These are phyloP conservation scores for Russula sp. DNA, from an alignment of 768 basidiomycete genomes.

Conservation along the genomic window DNA sequence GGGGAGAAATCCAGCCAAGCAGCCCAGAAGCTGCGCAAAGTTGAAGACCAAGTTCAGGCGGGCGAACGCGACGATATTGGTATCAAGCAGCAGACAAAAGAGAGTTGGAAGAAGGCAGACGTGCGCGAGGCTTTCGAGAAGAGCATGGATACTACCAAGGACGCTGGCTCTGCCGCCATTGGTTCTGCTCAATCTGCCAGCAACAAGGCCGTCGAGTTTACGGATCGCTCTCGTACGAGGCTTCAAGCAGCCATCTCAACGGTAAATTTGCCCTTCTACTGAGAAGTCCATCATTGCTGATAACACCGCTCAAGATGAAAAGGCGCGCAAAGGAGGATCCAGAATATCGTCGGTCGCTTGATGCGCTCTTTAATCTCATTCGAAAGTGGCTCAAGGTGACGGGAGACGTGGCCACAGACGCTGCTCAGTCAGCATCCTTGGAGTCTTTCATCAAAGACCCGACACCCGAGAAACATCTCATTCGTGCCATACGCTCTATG, in stretches of 20 bases:
- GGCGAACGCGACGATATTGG: slow-evolving; percentile 57
- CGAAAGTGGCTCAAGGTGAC: slow-evolving; percentile 52
- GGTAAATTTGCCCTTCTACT: slow-evolving; percentile 31
- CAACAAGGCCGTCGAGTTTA: slow-evolving; percentile 39
- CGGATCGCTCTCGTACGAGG: slow-evolving; percentile 37
- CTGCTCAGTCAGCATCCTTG: slow-evolving; percentile 42
- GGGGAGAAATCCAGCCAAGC: slow-evolving; percentile 46
- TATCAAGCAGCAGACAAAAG: slow-evolving; percentile 44
- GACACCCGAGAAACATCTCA: slow-evolving; percentile 55
- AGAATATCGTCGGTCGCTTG: slow-evolving; percentile 50
- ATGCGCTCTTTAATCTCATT: slow-evolving; percentile 50
- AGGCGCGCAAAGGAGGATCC: slow-evolving; percentile 59
- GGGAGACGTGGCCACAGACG: slow-evolving; percentile 43
- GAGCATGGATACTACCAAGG: slow-evolving; percentile 61
- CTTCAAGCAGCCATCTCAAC: slow-evolving; percentile 49
- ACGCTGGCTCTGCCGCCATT: slow-evolving; percentile 50
- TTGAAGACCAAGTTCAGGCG: slow-evolving; percentile 53
- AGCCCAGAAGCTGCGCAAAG: slow-evolving; percentile 46
- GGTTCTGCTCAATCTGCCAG: slow-evolving; percentile 31
- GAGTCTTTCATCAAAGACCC: slow-evolving; percentile 55
- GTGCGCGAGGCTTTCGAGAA: slow-evolving; percentile 54
- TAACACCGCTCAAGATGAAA: slow-evolving; percentile 41
- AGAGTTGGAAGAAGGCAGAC: slow-evolving; percentile 39
- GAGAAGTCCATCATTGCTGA: background rate
- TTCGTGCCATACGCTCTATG: slow-evolving; percentile 42